Conservation (phyloP, 441 rosid genomes). For the Croton setiger region DNA sequence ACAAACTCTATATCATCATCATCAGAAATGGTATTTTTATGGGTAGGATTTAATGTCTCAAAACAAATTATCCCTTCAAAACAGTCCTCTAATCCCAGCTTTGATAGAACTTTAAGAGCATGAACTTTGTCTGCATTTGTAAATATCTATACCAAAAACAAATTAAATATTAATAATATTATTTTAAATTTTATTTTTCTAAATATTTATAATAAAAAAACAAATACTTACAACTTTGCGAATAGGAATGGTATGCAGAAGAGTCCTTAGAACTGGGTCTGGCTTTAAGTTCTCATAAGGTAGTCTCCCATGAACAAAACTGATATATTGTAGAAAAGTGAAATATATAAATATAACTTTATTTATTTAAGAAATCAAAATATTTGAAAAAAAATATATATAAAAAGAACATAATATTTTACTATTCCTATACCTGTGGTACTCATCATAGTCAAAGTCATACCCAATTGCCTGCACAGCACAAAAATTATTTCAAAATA, state of each 20-base stretch:
- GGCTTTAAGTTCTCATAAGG: conserved; percentile 82
- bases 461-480: conserved; percentile 75
- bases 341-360: not conserved
- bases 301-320: conserved; percentile 79
- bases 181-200: too few relatives aligned
- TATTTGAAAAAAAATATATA: not conserved
- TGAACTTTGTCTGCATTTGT: conserved; percentile 87
- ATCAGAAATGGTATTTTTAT: conserved; percentile 34
- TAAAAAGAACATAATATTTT: conserved; percentile 1
- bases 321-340: conserved; percentile 23
- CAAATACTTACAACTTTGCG: conserved; percentile 64
- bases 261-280: conserved; percentile 70
- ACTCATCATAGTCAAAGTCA: conserved; percentile 86
- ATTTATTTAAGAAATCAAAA: not conserved
- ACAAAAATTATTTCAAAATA: conserved; percentile 3
- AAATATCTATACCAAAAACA: conserved; percentile 47
- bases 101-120: conserved; percentile 58
- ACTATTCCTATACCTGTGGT: conserved; percentile 47
- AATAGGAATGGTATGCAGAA: conserved; percentile 65
- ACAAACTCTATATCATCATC: conserved; percentile 45
- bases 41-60: conserved; percentile 72
- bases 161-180: too few relatives aligned
- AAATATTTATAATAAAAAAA: too few relatives aligned
- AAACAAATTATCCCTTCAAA: conserved; percentile 91
- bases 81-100: conserved; percentile 86